Evolutionary conservation across 2,329 filamentous ascomycete species (phyloP).

Genomic region (Colletotrichum sidae): DNA sequence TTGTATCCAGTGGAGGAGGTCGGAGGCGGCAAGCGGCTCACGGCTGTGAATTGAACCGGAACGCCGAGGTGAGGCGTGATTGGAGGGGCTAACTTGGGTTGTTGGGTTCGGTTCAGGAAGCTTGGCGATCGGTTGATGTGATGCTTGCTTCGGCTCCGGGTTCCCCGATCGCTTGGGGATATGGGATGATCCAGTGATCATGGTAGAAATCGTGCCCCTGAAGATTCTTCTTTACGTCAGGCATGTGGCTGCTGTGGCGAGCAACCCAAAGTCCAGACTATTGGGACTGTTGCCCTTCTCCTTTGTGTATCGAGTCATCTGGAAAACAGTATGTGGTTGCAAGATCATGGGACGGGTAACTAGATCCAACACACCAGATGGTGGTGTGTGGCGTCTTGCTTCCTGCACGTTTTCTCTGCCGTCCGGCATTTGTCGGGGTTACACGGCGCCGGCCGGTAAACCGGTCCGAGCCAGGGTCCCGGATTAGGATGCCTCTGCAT

Average conservation of each 20-base stretch:
- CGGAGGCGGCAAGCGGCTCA: not conserved
- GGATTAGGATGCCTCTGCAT: not conserved
- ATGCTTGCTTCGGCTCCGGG: constrained; percentile 19
- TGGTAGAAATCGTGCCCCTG: not conserved
- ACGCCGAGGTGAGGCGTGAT: constrained; percentile 28
- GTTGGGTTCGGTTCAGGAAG: not conserved
- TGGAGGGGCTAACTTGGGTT: constrained; percentile 26
- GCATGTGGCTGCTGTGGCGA: not conserved
- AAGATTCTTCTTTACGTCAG: not conserved
- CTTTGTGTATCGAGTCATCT: not conserved
- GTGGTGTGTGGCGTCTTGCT: not conserved
- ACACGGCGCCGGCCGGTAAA: constrained; percentile 5
- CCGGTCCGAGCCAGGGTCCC: not conserved
- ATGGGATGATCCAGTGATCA: not conserved
- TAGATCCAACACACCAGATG: not conserved
- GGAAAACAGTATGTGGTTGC: too few relatives aligned
- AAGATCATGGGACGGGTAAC: constrained; percentile 4
- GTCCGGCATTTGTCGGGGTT: constrained; percentile 4
- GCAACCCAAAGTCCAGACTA: not conserved
- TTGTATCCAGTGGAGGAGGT: constrained; percentile 3
- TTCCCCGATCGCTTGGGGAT: constrained; percentile 9
- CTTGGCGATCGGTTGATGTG: constrained; percentile 8
- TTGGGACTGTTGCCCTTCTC: constrained; percentile 1
- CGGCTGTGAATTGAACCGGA: constrained; percentile 27
- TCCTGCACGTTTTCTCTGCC: not conserved